Percentiles rank a stretch among this genome's conserved stretches.
phyloP scores from a whole-genome alignment of 2,329 filamentous ascomycete species.

The Trichoderma sp. region DNA sequence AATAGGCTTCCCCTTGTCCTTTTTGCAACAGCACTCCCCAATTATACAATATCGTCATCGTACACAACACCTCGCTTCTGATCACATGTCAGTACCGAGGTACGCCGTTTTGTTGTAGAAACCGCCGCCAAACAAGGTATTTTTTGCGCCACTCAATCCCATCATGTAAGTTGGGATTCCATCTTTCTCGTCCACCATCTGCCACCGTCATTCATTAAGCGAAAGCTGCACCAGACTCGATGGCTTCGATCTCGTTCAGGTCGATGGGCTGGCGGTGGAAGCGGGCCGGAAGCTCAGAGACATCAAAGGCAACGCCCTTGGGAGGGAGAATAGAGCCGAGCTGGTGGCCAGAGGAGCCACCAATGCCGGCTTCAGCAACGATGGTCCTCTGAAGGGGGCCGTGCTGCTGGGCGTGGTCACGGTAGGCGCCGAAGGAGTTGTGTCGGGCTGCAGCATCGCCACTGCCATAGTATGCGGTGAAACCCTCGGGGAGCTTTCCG shows the following conservation, averaged over 20 bases:
- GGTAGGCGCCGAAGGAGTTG: constrained; percentile 70
- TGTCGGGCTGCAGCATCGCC: constrained; percentile 36
- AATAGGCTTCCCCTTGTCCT: neutral
- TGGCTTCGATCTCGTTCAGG: constrained; percentile 84
- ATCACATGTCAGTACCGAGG: constrained; percentile 1
- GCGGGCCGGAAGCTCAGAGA: constrained; percentile 77
- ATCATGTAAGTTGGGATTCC: neutral
- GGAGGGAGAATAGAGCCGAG: constrained; percentile 70
- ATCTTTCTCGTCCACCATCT: neutral
- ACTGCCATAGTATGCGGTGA: constrained; percentile 36
- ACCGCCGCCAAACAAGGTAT: neutral
- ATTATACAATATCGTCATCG: neutral
- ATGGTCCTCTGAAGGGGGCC: constrained; percentile 66
- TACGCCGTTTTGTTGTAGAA: constrained; percentile 11
- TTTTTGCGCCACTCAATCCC: neutral
- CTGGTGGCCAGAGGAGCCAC: constrained; percentile 62
- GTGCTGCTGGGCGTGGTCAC: constrained; percentile 73
- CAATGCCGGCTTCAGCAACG: constrained; percentile 44
- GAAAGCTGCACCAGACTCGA: constrained; percentile 80
- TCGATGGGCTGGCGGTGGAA: constrained; percentile 76
- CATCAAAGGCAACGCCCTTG: constrained; percentile 79
- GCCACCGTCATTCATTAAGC: constrained; percentile 32
- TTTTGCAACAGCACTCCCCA: neutral
- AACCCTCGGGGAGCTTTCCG: constrained; percentile 57
- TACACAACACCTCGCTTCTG: constrained; percentile 14